Evolutionary conservation across 768 basidiomycete species (phyloP), one percentile per base, ranked within the genome.

Genomic region (Pleurotus tuoliensis): DNA sequence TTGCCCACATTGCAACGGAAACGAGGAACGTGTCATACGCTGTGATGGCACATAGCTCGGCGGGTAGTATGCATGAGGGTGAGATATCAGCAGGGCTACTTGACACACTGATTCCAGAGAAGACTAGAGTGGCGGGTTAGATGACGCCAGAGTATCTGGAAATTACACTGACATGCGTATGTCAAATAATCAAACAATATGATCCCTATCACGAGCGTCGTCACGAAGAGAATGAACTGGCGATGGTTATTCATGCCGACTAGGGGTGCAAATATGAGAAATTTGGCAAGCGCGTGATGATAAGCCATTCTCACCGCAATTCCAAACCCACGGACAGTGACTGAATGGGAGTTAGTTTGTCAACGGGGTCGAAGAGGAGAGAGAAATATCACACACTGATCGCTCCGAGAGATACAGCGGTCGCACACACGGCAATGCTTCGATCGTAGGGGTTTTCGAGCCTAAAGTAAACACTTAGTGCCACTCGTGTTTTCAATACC

Each of bases 271-370:
- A 56, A 20, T 58, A 41, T 41, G 6, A 56, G 48, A 38, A 25
- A 15, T 7, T 18, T 20, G 40, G 16, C 55, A 34, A 27, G 18
- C 8, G 30, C 27, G 22, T 4, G 20, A 12, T 34, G 30, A 16
- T 39, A 22, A n/a, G 12, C n/a, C 6, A 59, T 30, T 71, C 88
- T 24, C 67, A 93, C 92, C 86, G 69, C 96, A 98, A 71, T 98
- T 98, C 95, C 95, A 99, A 13, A 98, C 87, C 97, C 97, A 99
- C 1, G 96, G 97, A 63, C 97, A 98, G 64, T 99, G 95, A 64
- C 94, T 96, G 47, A 6, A 54, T 25, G 43, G 46, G 25, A 46
- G 25, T 16, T 1, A 47, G 8, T 30, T 63, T 56, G 46, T 4
- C 55, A 50, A 54, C 7, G 12, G 39, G 20, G 18, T 16, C 20